phyloP scores from a whole-genome alignment of 1,284 basidiomycete species.

The Trichosporon sp. region DNA sequence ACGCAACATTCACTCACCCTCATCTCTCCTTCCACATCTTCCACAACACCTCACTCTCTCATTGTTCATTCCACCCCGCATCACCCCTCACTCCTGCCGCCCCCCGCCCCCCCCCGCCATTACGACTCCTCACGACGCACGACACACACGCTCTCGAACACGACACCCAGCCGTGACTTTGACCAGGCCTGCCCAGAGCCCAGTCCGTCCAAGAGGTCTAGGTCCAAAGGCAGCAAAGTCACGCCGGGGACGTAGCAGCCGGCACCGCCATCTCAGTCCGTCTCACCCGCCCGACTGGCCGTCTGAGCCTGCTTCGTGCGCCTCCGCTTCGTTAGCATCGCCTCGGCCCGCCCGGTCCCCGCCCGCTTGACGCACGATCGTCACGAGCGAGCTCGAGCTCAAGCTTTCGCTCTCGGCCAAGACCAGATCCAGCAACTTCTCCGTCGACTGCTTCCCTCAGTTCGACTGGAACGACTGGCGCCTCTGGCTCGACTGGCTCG shows the following conservation, averaged over 20 bases:
- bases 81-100: background rate
- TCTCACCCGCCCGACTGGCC: background rate
- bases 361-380: background rate
- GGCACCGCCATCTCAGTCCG: background rate
- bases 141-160: background rate
- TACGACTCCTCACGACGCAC: constrained; percentile 11
- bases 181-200: background rate
- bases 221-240: background rate
- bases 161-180: background rate
- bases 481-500: background rate
- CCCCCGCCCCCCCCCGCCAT: background rate
- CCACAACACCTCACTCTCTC: background rate
- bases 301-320: background rate
- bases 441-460: background rate
- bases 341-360: constrained; percentile 6
- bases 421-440: constrained; percentile 1
- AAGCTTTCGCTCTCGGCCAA: background rate
- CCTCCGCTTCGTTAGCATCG: background rate
- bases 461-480: background rate
- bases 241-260: background rate
- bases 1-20: background rate
- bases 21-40: background rate
- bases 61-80: background rate
- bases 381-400: constrained; percentile 4
- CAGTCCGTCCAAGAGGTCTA: too few relatives aligned